phyloP scores from a whole-genome alignment of 305 asterid genomes.

The Solanum aculeatissimum region DNA sequence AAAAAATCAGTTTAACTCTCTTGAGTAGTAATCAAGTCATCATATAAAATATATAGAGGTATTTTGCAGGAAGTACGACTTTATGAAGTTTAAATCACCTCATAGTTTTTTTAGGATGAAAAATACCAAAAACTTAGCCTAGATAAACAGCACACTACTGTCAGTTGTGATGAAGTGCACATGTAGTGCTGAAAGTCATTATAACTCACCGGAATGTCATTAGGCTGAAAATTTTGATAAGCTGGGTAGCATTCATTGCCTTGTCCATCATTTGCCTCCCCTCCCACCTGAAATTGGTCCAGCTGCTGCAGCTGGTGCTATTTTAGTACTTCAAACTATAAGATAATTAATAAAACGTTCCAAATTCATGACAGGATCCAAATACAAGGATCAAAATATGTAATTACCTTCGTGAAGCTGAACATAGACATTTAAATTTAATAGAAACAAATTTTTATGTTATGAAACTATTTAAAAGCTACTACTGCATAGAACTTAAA shows the following conservation, averaged over 20 bases:
- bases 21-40: too few relatives aligned
- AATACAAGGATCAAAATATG: neutral
- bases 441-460: neutral
- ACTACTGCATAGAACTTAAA: neutral
- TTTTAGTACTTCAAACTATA: neutral
- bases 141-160: neutral
- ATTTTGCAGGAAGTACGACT: neutral
- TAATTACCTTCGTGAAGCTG: neutral
- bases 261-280: neutral
- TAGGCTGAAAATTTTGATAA: neutral
- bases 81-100: neutral
- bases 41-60: neutral
- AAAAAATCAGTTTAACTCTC: neutral
- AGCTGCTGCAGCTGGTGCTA: neutral
- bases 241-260: neutral
- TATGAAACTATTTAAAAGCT: neutral
- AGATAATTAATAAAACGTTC: neutral
- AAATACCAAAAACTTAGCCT: neutral
- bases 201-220: neutral
- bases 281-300: neutral
- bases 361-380: neutral
- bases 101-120: neutral
- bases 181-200: neutral
- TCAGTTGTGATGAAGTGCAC: neutral
- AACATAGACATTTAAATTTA: neutral